A percentile compares a stretch with the other conserved stretches of the same genome.
Evolutionary conservation across 257 asterid species (phyloP).

Genomic region (Knoxia roxburghii): DNA sequence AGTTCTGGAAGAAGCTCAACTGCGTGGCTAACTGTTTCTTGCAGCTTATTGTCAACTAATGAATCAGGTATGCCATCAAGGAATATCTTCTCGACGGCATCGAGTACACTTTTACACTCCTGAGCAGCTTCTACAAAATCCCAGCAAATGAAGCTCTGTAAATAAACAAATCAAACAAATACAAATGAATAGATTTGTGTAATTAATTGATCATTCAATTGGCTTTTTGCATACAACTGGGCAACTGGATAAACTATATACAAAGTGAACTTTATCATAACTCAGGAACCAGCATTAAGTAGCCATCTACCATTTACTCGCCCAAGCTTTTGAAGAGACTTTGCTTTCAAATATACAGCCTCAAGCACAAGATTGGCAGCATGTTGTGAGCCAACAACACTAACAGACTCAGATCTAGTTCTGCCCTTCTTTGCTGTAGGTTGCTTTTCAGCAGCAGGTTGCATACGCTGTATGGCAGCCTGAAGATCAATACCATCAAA

Average conservation of each 20-base stretch:
- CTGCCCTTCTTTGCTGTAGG: slow-evolving; percentile 71
- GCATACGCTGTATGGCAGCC: slow-evolving; percentile 84
- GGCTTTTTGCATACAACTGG: not conserved
- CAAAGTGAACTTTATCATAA: slow-evolving; percentile 9
- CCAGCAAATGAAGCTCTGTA: slow-evolving; percentile 29
- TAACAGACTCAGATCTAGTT: slow-evolving; percentile 51
- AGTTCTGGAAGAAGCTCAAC: slow-evolving; percentile 96
- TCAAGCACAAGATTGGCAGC: slow-evolving; percentile 90
- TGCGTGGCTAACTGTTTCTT: slow-evolving; percentile 85
- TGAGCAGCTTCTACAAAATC: slow-evolving; percentile 77
- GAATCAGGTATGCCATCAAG: slow-evolving; percentile 73
- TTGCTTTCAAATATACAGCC: slow-evolving; percentile 95
- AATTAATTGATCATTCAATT: slow-evolving; percentile 11
- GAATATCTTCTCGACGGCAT: slow-evolving; percentile 91
- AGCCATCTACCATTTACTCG: slow-evolving; percentile 58
- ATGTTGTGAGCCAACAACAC: slow-evolving; percentile 63
- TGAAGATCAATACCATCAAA: slow-evolving; percentile 97
- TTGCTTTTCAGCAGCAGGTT: slow-evolving; percentile 56
- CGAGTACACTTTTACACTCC: slow-evolving; percentile 91
- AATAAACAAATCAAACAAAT: slow-evolving; percentile 25
- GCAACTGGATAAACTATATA: not conserved
- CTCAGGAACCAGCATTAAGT: slow-evolving; percentile 9
- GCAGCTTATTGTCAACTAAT: slow-evolving; percentile 79
- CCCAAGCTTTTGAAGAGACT: slow-evolving; percentile 92
- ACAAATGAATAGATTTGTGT: slow-evolving; percentile 12